These are phyloP conservation scores for Cardamine chenopodiifolia DNA, from an alignment of 345 rosid species.

Conservation along the genomic window DNA sequence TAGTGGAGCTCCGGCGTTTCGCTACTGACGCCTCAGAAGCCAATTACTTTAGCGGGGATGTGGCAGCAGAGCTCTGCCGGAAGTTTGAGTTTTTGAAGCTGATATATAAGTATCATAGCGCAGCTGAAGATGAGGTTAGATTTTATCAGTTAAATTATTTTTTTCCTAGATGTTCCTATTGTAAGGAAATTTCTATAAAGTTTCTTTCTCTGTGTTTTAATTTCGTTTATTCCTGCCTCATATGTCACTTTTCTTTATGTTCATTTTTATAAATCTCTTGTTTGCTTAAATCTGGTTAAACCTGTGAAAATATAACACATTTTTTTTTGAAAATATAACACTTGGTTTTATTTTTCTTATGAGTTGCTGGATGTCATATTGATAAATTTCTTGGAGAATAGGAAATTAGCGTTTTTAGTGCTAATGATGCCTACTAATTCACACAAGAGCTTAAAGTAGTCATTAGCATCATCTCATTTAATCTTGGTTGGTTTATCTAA, in stretches of 20 bases:
- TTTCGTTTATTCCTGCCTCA: not conserved
- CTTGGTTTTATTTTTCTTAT: too few species aligned
- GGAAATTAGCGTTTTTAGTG: too few species aligned
- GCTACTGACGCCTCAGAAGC: slow-evolving; percentile 48
- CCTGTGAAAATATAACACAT: too few species aligned
- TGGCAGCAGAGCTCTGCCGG: slow-evolving; percentile 45
- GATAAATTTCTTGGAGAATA: too few species aligned
- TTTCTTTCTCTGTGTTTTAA: not conserved
- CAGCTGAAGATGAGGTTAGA: slow-evolving; percentile 81
- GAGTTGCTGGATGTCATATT: too few species aligned
- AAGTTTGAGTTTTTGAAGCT: slow-evolving; percentile 71
- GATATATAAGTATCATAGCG: slow-evolving; percentile 61
- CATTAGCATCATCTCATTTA: not conserved
- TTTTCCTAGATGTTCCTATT: too few species aligned
- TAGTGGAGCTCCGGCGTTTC: slow-evolving; percentile 52
- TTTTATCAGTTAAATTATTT: not conserved
- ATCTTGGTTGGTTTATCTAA: not conserved
- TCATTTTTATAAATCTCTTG: not conserved
- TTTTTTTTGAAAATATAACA: too few species aligned
- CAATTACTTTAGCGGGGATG: slow-evolving; percentile 30
- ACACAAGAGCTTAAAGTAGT: too few species aligned
- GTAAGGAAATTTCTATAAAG: not conserved
- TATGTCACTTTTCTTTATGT: too few species aligned
- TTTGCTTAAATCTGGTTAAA: not conserved
- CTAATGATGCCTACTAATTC: too few species aligned